Base-by-base conservation (phyloP, 345 rosid species). In the Draba incana region DNA sequence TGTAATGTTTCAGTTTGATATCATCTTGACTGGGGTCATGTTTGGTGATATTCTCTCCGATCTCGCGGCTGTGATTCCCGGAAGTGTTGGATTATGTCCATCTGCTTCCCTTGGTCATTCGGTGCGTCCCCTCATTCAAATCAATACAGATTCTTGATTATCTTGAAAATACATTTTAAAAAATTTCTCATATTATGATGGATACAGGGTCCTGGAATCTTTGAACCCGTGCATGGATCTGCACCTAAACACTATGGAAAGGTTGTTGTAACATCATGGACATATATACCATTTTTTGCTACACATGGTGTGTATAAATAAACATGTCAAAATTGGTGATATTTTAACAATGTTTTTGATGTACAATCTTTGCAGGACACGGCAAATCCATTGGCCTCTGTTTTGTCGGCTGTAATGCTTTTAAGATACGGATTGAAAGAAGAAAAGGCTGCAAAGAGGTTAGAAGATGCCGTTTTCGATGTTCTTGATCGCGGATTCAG, bases 61-160 rank as follows among this genome's bases (percentile, higher is more conserved):
- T 70, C 68, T 61, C 3, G 68, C 75, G 16, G 61, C 75, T 31
- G 38, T 52, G 38, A 70, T 70, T 31, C 68, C 75, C 3, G 75
- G 54, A 70, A 70, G 75, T 23, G 66, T 70, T 30, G 68, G 75
- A 53, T 35, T 70, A 54, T 68, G 61, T 61, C 75, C 75, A 62
- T 70, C 75, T 52, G 68, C 75, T 43, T 10, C 68, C 31, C 67
- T 70, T 43, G 68, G 75, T n/a, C 47, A 70, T 61, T 61, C 75
- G 0, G 68, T 70, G 30, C 3, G 57, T 3, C 2, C 14, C 52
- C 20, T 42, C 12, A 60, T 20, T 12, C 35, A 16, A 3, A 35
- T 35, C 10, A 35, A 35, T 8, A 35, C 10, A 35, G 10, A 8
- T 35, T 35, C 39, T 35, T 8, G 39, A 8, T 35, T 35, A 35